These are phyloP conservation scores for Umbelopsis sp. DNA, from an alignment of 371 early-diverging fungal genomes.

Conservation along the genomic window DNA sequence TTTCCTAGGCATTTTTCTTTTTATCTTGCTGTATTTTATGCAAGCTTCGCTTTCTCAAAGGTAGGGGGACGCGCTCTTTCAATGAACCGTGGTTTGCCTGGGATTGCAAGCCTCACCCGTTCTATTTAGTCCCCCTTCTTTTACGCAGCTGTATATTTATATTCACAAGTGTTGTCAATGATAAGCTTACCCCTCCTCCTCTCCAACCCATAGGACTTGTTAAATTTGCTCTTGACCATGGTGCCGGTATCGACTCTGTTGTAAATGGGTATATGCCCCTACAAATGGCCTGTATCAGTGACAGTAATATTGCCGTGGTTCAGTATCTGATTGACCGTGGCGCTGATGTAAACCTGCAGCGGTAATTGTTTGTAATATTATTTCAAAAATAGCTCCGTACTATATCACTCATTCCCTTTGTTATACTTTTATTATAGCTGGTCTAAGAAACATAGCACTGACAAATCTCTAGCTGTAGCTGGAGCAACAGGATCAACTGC, in stretches of 20 bases:
- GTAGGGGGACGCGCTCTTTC: no score
- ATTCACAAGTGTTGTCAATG: conserved; percentile 2
- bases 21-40: no score
- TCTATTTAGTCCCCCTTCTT: conserved; percentile 6
- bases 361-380: conserved; percentile 29
- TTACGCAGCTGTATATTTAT: conserved; percentile 14
- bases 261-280: conserved; percentile 72
- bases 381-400: neutral
- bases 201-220: conserved; percentile 52
- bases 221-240: conserved; percentile 74
- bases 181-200: neutral
- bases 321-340: conserved; percentile 75
- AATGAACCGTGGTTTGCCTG: neutral
- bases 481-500: conserved; percentile 72
- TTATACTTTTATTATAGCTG: conserved; percentile 23
- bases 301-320: conserved; percentile 65
- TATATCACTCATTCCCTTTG: neutral
- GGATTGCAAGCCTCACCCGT: neutral
- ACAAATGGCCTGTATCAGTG: conserved; percentile 71
- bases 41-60: no score
- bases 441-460: conserved; percentile 38
- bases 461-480: conserved; percentile 40
- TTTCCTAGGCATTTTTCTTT: neutral
- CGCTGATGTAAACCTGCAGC: conserved; percentile 71
- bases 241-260: conserved; percentile 71